Evolutionary conservation across 1,284 basidiomycete genomes (phyloP).

Genomic region (Mycena sp.): DNA sequence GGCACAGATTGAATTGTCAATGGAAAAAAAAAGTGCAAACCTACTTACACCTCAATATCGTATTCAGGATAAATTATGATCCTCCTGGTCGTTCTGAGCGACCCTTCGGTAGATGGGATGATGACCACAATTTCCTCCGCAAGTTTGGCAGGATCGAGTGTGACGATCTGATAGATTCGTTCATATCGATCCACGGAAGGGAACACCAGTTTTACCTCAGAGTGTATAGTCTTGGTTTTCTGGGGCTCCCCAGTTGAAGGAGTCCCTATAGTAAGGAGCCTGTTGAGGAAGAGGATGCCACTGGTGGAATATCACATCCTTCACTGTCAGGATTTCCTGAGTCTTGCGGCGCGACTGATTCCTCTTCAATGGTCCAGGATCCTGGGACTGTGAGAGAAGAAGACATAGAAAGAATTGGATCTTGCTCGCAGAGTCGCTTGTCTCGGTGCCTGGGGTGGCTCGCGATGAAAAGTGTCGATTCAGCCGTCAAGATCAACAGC

Average conservation of each 20-base stretch:
- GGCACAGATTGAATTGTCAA: neutral
- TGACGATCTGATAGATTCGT: neutral
- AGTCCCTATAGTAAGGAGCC: too few relatives aligned
- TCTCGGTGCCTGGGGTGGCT: too few relatives aligned
- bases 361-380: conserved; percentile 12
- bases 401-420: too few relatives aligned
- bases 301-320: too few relatives aligned
- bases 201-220: neutral
- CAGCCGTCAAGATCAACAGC: neutral
- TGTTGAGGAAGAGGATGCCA: neutral
- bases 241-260: too few relatives aligned
- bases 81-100: conserved; percentile 4
- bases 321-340: neutral
- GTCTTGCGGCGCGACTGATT: neutral
- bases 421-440: neutral
- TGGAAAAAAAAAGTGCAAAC: neutral
- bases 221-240: too few relatives aligned
- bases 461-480: neutral
- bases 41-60: conserved; percentile 18
- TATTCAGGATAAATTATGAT: conserved; percentile 20
- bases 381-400: conserved; percentile 14
- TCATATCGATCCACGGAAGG: neutral
- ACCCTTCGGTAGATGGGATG: conserved; percentile 1
- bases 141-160: conserved; percentile 9
- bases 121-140: conserved; percentile 10